Evolutionary conservation across 2,329 filamentous ascomycete species (phyloP), one percentile per base, ranked within the genome.

Genomic region (Aspergillus alliaceus): DNA sequence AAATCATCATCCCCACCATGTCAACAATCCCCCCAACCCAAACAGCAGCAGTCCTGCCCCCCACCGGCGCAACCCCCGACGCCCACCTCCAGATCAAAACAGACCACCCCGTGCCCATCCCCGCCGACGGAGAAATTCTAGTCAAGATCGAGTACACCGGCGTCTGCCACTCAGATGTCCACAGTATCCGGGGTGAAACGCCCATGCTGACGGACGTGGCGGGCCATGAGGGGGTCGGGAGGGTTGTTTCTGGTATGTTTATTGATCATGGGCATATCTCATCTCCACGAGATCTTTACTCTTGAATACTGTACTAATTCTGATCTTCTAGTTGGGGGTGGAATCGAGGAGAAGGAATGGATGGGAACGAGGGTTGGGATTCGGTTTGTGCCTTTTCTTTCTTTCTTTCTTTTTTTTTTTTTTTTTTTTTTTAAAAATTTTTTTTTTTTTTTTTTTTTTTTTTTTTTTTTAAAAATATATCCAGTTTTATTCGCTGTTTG

Each of bases 101-200:
- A 25, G 66, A 64, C 24, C 62, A 65, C 5, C 66, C 71, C 2
- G 69, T 80, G 2, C 73, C 78, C 18, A 60, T 62, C 6, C 77
- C 77, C 0, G 62, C 62, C 4, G 59, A 72, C 1, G 72, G 75
- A 4, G 76, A 80, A 54, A 57, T 80, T n/a, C 71, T 80, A 14
- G 70, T 80, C 37, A 79, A 80, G 57, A 67, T 80, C 9, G 78
- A 80, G 59, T 80, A 68, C 62, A 79, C 76, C 0, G 78, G 78
- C 0, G 75, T 80, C 24, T 80, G 78, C 51, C 78, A 80, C 65
- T 79, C 77, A 1, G 79, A 80, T 64, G 74, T 79, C 54, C 75
- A 75, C 57, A 79, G 78, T 58, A 73, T 80, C 6, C 71, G 72
- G 11, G 75, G 75, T 7, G 72, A 77, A 63, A 69, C 77, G 59